Evolutionary conservation across 1,284 basidiomycete species (phyloP).

Genomic region (Ustilago tritici): DNA sequence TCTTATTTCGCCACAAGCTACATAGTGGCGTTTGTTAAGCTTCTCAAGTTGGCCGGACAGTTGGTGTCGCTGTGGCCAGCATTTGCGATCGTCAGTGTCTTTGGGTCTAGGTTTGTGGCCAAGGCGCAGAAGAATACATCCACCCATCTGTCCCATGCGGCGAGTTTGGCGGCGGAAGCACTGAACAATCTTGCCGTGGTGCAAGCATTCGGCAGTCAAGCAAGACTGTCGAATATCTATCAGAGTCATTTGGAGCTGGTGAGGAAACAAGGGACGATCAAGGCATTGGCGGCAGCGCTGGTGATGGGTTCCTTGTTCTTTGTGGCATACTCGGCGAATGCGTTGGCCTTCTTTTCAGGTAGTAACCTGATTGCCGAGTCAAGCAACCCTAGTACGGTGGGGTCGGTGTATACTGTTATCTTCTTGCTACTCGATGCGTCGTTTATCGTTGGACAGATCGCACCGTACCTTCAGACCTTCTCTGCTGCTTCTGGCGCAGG

Average conservation of each 20-base stretch:
- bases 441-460: conserved; percentile 62
- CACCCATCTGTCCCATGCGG: conserved; percentile 54
- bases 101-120: conserved; percentile 54
- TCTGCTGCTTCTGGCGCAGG: conserved; percentile 59
- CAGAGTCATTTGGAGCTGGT: conserved; percentile 55
- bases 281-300: conserved; percentile 51
- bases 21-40: conserved; percentile 56
- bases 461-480: conserved; percentile 63
- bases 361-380: conserved; percentile 48
- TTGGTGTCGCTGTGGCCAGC: conserved; percentile 57
- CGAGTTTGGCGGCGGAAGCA: conserved; percentile 54
- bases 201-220: conserved; percentile 57
- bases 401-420: conserved; percentile 63
- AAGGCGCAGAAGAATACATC: conserved; percentile 51
- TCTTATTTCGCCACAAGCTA: conserved; percentile 61
- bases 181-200: conserved; percentile 58
- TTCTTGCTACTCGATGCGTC: conserved; percentile 62
- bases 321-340: conserved; percentile 62
- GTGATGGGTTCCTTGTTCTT: conserved; percentile 61
- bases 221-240: conserved; percentile 52
- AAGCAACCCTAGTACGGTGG: conserved; percentile 42
- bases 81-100: conserved; percentile 47
- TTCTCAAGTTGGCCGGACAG: conserved; percentile 56
- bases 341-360: conserved; percentile 60
- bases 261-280: conserved; percentile 48